Evolutionary conservation across 2,329 filamentous ascomycete genomes (phyloP).

Genomic region (Colletotrichum sp.): DNA sequence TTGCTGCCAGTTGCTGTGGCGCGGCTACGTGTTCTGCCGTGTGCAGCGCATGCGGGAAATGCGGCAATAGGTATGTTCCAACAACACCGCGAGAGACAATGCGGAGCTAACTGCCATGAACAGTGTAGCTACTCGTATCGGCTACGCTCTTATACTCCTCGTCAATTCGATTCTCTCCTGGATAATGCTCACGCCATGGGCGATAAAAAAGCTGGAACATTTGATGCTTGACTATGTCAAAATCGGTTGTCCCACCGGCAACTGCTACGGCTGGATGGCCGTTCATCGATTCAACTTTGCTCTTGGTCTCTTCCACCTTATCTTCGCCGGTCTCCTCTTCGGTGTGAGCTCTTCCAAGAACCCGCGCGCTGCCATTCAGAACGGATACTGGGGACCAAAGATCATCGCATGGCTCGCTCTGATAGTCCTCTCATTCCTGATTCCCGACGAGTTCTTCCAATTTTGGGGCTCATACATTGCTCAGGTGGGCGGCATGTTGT

Average conservation of each 20-base stretch:
- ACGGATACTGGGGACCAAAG: slow-evolving; percentile 99
- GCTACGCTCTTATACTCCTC: slow-evolving; percentile 91
- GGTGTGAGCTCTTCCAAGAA: slow-evolving; percentile 89
- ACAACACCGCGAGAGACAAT: not conserved
- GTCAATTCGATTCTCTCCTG: slow-evolving; percentile 97
- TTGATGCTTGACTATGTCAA: slow-evolving; percentile 95
- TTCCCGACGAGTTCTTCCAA: slow-evolving; percentile 93
- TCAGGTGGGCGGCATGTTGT: slow-evolving; percentile 86
- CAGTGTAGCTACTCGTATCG: slow-evolving; percentile 95
- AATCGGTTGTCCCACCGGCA: slow-evolving; percentile 87
- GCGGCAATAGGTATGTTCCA: slow-evolving; percentile 81
- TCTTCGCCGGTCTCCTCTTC: slow-evolving; percentile 83
- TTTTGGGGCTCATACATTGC: slow-evolving; percentile 96
- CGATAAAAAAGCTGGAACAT: slow-evolving; percentile 92
- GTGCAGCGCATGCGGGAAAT: slow-evolving; percentile 95
- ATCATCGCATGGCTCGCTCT: slow-evolving; percentile 86
- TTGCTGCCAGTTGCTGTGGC: slow-evolving; percentile 91
- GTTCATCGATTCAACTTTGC: slow-evolving; percentile 98
- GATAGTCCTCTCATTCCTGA: slow-evolving; percentile 91
- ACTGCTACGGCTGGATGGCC: slow-evolving; percentile 94
- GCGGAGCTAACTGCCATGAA: slow-evolving; percentile 15
- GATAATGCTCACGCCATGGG: slow-evolving; percentile 99
- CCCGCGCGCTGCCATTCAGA: slow-evolving; percentile 86
- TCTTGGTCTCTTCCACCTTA: slow-evolving; percentile 89
- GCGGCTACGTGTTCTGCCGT: slow-evolving; percentile 96